phyloP scores from a whole-genome alignment of 1,284 basidiomycete genomes.

The Heterobasidion occidentale region DNA sequence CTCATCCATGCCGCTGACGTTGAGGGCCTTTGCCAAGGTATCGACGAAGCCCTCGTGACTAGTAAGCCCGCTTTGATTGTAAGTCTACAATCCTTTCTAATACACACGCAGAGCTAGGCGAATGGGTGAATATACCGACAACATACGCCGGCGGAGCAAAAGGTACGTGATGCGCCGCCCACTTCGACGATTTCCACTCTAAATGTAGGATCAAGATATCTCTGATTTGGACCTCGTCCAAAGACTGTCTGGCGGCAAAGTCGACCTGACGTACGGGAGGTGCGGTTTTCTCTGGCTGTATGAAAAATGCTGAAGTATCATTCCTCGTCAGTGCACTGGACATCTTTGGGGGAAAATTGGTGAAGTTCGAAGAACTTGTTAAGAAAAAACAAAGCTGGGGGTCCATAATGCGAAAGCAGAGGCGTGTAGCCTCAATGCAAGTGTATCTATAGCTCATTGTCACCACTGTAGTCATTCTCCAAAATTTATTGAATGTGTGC shows the following conservation, averaged over 20 bases:
- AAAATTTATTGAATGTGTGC: no score
- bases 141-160: conserved; percentile 98
- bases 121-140: conserved; percentile 88
- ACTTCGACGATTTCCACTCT: neutral
- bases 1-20: conserved; percentile 97
- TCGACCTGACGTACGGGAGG: conserved; percentile 97
- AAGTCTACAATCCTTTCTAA: neutral
- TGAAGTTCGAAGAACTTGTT: conserved; percentile 68
- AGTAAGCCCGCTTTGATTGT: conserved; percentile 39
- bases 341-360: conserved; percentile 75
- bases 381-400: neutral
- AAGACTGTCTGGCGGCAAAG: conserved; percentile 72
- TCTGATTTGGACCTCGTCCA: conserved; percentile 84
- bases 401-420: neutral
- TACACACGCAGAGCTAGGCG: conserved; percentile 64
- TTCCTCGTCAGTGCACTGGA: conserved; percentile 54
- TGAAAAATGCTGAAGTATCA: conserved; percentile 1
- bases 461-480: neutral
- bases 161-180: conserved; percentile 35
- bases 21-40: conserved; percentile 94
- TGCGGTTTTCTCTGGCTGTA: conserved; percentile 23
- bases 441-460: neutral
- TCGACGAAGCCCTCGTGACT: conserved; percentile 84
- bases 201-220: conserved; percentile 45
- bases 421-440: neutral